Base-by-base conservation (phyloP, 192 early-diverging fungal genomes). In the Backusella parvicylindrica region DNA sequence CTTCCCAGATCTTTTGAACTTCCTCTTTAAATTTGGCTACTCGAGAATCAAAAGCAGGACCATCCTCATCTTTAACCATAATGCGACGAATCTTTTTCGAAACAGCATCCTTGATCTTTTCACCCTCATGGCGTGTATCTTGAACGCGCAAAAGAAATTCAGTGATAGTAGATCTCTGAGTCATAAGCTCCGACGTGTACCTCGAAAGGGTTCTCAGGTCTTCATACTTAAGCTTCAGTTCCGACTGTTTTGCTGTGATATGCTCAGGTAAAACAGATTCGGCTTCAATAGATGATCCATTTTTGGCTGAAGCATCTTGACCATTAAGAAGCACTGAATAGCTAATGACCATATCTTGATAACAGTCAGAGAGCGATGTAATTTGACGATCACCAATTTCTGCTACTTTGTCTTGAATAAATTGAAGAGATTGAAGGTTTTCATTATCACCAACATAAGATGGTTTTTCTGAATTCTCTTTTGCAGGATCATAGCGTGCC, bases 331-430 rank as follows among this genome's bases (percentile, higher is more conserved):
- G 16, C 2, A 35, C 64, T 7, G 72, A 56, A 36, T 77, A 74
- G 43, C 71, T 69, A 9, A 79, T 80, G 8, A 75, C 43, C 26
- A 84, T 18, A 8, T 11, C 72, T 30, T 78, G 71, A 32, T 72
- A 73, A 64, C 50, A 49, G 64, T 68, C 56, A 18, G 12, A 69
- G 28, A 32, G 74, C 38, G 67, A 60, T 13, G 37, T 47, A 31
- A 82, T 30, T 12, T 82, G 74, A 6, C 78, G 68, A 32, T 77
- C 67, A 0, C 74, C 73, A 37, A 81, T 74, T 40, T 81, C 75
- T 26, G 60, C 28, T 0, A 83, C 37, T 16, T 74, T 70, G 33
- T 70, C 65, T 41, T 81, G 71, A 40, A 75, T 64, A 15, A 68
- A 72, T 13, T 75, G 71, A 18, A 66, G 64, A 1, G 70, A 63